Evolutionary conservation across 2,329 filamentous ascomycete genomes (phyloP), one percentile per base, ranked within the genome.

Genomic region (Talaromyces sp.): DNA sequence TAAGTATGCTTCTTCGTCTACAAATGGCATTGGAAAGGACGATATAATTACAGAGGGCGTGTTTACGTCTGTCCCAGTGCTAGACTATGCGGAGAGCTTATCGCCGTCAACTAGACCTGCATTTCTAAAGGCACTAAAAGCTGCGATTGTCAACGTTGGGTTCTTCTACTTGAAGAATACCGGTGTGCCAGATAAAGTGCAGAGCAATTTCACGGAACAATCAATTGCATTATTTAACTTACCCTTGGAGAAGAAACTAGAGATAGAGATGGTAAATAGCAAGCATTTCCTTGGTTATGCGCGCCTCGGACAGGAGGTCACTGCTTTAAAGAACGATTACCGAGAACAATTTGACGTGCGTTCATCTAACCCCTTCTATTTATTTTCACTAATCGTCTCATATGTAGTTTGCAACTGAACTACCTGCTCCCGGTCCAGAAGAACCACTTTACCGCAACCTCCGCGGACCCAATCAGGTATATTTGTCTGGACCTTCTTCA

Each of bases 241-340:
- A 2, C 75, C 80, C 0, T 70, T 78, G 5, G 76, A 81, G 63
- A 81, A 80, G 67, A 84, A 83, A 67, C 74, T 83, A 65, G 76
- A 82, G 45, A 82, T 83, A 2, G 80, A 80, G 68, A 84, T 78
- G 75, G 70, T 77, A 14, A 74, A 78, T 47, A 77, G 73, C 63
- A 74, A 73, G 35, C 75, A 78, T 61, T 78, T 78, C 31, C 68
- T 78, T 16, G 76, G 76, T 16, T 78, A 78, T 63, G 75, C 75
- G 2, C 70, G 71, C 37, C 70, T 78, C 0, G 75, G 75, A 3
- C 72, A 74, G 2, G 75, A 77, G 60, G 73, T 75, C 5, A 78
- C 75, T 0, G 73, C 74, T 0, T 66, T 72, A 3, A 75, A 72
- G 39, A 62, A 67, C n/a, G 75, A 78, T 61, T 68, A 75, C 60